Percentiles rank a stretch among this genome's conserved stretches.
These are phyloP conservation scores for Leptomonas pyrrhocoris DNA, from an alignment of 208 protist genomes.

Conservation along the genomic window DNA sequence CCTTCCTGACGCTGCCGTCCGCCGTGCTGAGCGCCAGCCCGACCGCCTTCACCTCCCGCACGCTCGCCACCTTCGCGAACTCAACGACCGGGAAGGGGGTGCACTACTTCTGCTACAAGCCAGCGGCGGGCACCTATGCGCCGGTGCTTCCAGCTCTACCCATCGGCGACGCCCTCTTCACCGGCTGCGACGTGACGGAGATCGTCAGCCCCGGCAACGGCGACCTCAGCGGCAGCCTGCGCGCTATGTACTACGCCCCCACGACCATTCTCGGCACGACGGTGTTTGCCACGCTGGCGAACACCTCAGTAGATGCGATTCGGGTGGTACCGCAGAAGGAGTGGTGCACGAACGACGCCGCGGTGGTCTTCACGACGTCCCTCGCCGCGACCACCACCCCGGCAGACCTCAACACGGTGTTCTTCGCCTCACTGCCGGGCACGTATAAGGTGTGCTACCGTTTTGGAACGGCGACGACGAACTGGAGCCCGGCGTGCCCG, in stretches of 20 bases:
- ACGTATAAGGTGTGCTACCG: conserved; percentile 89
- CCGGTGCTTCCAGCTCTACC: conserved; percentile 58
- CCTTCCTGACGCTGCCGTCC: conserved; percentile 67
- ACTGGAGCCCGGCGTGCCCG: conserved; percentile 87
- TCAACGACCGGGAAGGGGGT: conserved; percentile 28
- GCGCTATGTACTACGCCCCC: conserved; percentile 86
- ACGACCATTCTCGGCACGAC: conserved; percentile 47
- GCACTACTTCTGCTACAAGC: conserved; percentile 79
- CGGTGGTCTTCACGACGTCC: conserved; percentile 51
- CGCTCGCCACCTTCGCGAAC: conserved; percentile 59
- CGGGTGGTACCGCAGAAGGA: conserved; percentile 67
- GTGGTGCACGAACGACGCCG: conserved; percentile 61
- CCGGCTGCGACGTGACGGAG: conserved; percentile 32
- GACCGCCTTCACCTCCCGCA: conserved; percentile 34
- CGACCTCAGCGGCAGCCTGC: conserved; percentile 31
- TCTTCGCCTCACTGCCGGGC: conserved; percentile 57
- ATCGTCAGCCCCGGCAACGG: conserved; percentile 43
- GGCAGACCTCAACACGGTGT: conserved; percentile 36
- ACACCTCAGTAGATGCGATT: conserved; percentile 40
- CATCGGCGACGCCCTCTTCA: conserved; percentile 45
- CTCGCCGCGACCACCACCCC: conserved; percentile 16
- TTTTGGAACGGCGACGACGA: conserved; percentile 52
- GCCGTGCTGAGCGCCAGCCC: conserved; percentile 43
- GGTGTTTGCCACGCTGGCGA: conserved; percentile 24
- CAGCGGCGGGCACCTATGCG: conserved; percentile 78